Evolutionary conservation across 371 early-diverging fungal genomes (phyloP).

Genomic region (Quaeritorhiza haematococci): DNA sequence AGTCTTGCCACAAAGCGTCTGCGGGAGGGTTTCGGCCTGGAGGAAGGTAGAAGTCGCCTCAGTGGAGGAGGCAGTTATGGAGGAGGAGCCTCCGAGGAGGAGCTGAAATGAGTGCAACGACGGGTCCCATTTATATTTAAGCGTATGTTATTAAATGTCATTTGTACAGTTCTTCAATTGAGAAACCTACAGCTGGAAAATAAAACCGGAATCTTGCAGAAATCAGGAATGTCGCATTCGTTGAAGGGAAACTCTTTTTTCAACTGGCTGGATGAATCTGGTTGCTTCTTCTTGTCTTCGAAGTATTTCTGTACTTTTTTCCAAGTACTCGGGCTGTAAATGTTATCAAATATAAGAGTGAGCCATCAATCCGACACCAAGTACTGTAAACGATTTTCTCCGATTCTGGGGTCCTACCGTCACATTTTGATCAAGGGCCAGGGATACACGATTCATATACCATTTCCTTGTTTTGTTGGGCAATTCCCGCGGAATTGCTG

Average conservation of each 20-base stretch:
- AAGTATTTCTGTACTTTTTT: neutral
- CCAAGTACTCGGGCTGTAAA: neutral
- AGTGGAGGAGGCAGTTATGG: no score
- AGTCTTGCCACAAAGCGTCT: no score
- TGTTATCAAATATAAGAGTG: neutral
- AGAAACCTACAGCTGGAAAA: no score
- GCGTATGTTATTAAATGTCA: no score
- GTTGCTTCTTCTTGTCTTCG: constrained; percentile 30
- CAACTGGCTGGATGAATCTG: constrained; percentile 29
- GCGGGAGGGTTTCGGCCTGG: no score
- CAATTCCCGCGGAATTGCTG: constrained; percentile 39
- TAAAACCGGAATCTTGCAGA: no score
- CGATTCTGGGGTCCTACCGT: neutral
- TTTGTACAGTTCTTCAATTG: no score
- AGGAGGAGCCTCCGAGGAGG: no score
- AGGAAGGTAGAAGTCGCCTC: no score
- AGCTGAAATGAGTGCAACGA: no score
- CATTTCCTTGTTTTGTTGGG: constrained; percentile 41
- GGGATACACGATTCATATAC: constrained; percentile 43
- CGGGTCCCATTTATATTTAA: no score
- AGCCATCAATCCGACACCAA: neutral
- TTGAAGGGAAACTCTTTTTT: constrained; percentile 34
- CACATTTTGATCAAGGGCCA: constrained; percentile 33
- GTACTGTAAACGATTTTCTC: neutral
- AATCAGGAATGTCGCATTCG: no score